These are phyloP conservation scores for Fusarium sacchari DNA, from an alignment of 2,329 filamentous ascomycete species.

Conservation along the genomic window DNA sequence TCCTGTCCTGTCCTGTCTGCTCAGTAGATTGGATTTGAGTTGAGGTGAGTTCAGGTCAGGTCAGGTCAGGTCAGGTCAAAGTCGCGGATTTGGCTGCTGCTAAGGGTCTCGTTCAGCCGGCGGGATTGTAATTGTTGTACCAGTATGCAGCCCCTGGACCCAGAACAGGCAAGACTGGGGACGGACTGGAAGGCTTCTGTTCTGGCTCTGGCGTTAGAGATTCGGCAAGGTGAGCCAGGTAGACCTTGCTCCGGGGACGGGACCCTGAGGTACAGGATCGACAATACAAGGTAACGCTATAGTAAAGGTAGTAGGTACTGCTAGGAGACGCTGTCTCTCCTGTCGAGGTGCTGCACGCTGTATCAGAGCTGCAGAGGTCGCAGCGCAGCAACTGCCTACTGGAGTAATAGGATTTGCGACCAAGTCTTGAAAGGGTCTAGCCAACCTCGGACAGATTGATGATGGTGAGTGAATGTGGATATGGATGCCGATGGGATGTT, in stretches of 20 bases:
- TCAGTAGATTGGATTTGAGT: not conserved
- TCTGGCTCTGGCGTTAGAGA: constrained; percentile 7
- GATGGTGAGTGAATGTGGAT: constrained; percentile 15
- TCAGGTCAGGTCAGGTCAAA: not conserved
- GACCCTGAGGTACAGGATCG: constrained; percentile 24
- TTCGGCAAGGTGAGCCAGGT: not conserved
- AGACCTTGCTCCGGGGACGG: constrained; percentile 1
- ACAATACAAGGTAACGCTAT: constrained; percentile 1
- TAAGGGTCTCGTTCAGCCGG: constrained; percentile 31
- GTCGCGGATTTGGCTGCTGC: constrained; percentile 12
- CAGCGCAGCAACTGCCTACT: constrained; percentile 14
- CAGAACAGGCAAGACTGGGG: constrained; percentile 18
- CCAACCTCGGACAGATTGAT: constrained; percentile 11
- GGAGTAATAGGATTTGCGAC: constrained; percentile 37
- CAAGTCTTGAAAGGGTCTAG: constrained; percentile 32
- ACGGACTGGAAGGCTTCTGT: constrained; percentile 30
- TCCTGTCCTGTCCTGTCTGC: constrained; percentile 19
- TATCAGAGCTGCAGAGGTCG: not conserved
- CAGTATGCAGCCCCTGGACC: constrained; percentile 38
- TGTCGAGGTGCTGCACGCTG: not conserved
- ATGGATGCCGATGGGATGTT: constrained; percentile 33
- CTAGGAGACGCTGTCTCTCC: not conserved
- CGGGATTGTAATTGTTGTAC: constrained; percentile 31
- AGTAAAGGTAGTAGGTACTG: not conserved
- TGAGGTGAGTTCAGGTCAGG: not conserved